Conservation (phyloP, 176 grass and related monocot genomes). For the Poa annua region DNA sequence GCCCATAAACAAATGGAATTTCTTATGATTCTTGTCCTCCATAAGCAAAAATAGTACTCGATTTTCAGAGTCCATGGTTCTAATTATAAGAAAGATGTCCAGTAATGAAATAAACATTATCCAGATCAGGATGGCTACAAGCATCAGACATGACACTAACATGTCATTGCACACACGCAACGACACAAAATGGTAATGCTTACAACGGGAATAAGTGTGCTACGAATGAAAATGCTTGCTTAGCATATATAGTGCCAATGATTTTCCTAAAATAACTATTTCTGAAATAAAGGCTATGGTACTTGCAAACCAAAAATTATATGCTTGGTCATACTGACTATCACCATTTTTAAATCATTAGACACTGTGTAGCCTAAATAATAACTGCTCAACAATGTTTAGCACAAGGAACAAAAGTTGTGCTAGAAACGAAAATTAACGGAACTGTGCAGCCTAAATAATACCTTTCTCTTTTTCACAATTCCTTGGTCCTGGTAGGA, state of each 20-base stretch:
- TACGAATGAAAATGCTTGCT: conserved; percentile 9
- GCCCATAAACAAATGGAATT: conserved; percentile 7
- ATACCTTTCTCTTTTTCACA: conserved; percentile 88
- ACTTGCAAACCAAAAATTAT: conserved; percentile 20
- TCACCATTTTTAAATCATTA: conserved; percentile 5
- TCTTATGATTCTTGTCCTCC: background rate
- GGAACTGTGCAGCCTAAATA: conserved; percentile 19
- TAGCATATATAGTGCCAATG: background rate
- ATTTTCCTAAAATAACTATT: background rate
- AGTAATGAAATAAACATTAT: conserved; percentile 22
- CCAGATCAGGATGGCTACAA: conserved; percentile 6
- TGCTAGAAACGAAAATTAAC: conserved; percentile 23
- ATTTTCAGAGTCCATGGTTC: conserved; percentile 6
- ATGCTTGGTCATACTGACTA: background rate
- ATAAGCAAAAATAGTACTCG: background rate
- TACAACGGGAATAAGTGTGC: background rate
- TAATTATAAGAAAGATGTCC: background rate
- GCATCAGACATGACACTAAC: background rate
- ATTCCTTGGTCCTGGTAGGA: conserved; percentile 51
- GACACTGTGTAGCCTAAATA: too few relatives aligned
- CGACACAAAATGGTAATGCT: conserved; percentile 7
- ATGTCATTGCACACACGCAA: background rate
- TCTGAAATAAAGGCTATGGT: background rate
- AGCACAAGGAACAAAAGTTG: background rate
- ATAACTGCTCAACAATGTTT: background rate